Evolutionary conservation across 768 basidiomycete genomes (phyloP).

Genomic region (Paxillus involutus): DNA sequence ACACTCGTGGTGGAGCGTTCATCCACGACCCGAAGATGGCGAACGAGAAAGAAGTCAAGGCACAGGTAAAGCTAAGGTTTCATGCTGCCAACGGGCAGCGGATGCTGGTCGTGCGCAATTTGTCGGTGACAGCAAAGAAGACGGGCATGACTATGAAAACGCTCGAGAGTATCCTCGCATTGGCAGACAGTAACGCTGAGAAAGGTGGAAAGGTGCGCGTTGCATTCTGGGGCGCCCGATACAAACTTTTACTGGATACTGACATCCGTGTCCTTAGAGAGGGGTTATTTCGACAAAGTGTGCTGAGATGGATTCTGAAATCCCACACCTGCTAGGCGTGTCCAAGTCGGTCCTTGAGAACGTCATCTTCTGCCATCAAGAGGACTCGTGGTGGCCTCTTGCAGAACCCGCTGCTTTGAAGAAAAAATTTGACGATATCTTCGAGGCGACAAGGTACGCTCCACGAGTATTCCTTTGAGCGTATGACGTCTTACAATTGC

Average conservation of each 20-base stretch:
- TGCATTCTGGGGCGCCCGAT: not conserved
- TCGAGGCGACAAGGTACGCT: constrained; percentile 89
- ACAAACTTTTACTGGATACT: not conserved
- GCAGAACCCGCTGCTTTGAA: constrained; percentile 88
- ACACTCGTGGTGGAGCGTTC: constrained; percentile 98
- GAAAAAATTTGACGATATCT: constrained; percentile 99
- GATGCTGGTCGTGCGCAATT: constrained; percentile 88
- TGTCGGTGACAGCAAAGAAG: constrained; percentile 94
- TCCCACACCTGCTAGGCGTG: constrained; percentile 90
- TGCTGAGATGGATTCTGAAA: constrained; percentile 93
- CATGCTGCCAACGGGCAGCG: constrained; percentile 83
- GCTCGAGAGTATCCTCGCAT: constrained; percentile 83
- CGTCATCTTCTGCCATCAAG: constrained; percentile 99
- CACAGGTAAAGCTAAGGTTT: constrained; percentile 95
- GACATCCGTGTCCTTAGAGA: constrained; percentile 46
- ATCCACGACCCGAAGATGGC: constrained; percentile 99
- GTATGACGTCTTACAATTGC: not conserved
- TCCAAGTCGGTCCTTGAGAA: constrained; percentile 98
- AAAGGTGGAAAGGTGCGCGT: constrained; percentile 71
- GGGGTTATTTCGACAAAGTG: constrained; percentile 95
- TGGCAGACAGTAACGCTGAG: constrained; percentile 64
- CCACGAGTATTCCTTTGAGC: not conserved
- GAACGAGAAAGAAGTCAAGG: constrained; percentile 98
- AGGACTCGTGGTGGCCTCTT: constrained; percentile 98
- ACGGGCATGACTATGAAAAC: constrained; percentile 96